Evolutionary conservation across 495 filamentous ascomycete genomes (phyloP).

Genomic region (Trichocladium uniseriatum): DNA sequence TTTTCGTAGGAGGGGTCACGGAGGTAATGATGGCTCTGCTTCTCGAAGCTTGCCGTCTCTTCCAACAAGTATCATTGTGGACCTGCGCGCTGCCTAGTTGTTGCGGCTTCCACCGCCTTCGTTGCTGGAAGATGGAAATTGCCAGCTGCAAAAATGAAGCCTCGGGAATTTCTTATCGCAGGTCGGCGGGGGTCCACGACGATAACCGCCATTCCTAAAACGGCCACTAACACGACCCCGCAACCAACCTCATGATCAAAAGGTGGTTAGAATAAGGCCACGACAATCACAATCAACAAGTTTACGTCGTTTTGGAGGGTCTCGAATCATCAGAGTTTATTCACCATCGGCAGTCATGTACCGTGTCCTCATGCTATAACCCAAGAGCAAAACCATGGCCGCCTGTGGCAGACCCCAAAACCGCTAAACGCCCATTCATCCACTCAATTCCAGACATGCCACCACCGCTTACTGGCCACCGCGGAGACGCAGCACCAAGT

Average conservation of each 20-base stretch:
- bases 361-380: slow-evolving; percentile 5
- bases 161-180: not conserved
- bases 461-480: slow-evolving; percentile 56
- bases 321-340: slow-evolving; percentile 1
- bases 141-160: not conserved
- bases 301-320: too few species aligned
- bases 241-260: not conserved
- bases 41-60: slow-evolving; percentile 5
- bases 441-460: not conserved
- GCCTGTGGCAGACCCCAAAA: slow-evolving; percentile 8
- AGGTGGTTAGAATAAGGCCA: not conserved
- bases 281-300: too few species aligned
- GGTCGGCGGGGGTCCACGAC: not conserved
- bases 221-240: not conserved
- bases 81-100: not conserved
- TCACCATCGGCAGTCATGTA: slow-evolving; percentile 6
- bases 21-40: slow-evolving; percentile 7
- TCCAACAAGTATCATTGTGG: not conserved
- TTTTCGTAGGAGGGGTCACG: slow-evolving; percentile 1
- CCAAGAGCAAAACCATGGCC: not conserved
- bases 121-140: not conserved
- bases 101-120: not conserved
- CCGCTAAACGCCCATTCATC: slow-evolving; percentile 10
- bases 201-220: not conserved
- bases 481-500: slow-evolving; percentile 80